Evolutionary conservation across 2,329 filamentous ascomycete species (phyloP), one percentile per base, ranked within the genome.

Genomic region (Colletotrichum echinochloae): DNA sequence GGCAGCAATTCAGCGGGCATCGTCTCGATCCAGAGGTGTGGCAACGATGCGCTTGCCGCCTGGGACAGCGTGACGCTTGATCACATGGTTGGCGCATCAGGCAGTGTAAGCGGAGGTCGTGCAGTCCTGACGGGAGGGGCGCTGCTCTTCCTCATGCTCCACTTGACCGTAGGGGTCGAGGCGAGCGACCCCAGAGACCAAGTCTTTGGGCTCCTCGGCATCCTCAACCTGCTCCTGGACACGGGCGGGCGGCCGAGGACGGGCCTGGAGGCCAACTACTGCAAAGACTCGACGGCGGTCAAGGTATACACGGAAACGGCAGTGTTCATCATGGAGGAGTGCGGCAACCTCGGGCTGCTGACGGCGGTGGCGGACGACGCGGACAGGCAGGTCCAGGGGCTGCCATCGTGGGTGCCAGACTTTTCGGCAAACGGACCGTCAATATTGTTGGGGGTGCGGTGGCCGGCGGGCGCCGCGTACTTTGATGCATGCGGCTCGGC

Each of bases 341-440:
- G 62, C 41, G 59, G 69, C 20, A 73, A 63, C 35, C 68, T 74
- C 16, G 64, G 65, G n/a, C 37, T 74, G 11, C 56, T 74, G 5
- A 73, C 72, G 61, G 68, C 11, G 81, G 77, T 73, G 61, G 73
- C 49, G 26, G 62, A 55, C 63, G 75, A 67, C 20, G 72, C 61
- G 59, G 67, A 28, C 33, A 75, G 49, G 63, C 33, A 60, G 6
- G 23, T 65, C 14, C 6, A 33, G 5, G 51, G 26, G 20, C 62
- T 75, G 16, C 73, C 73, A 6, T 70, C 73, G 1, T 74, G 73
- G 73, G 69, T 75, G 60, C 65, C 77, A 73, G 37, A 77, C 76
- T 44, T 72, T 79, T 54, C 72, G 11, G 54, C 66, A 33, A 61
- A 41, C 23, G 66, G 66, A 12, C 60, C 61, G 0, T 65, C 54